phyloP scores from a whole-genome alignment of 768 basidiomycete genomes.

The Coprinopsis sp. region DNA sequence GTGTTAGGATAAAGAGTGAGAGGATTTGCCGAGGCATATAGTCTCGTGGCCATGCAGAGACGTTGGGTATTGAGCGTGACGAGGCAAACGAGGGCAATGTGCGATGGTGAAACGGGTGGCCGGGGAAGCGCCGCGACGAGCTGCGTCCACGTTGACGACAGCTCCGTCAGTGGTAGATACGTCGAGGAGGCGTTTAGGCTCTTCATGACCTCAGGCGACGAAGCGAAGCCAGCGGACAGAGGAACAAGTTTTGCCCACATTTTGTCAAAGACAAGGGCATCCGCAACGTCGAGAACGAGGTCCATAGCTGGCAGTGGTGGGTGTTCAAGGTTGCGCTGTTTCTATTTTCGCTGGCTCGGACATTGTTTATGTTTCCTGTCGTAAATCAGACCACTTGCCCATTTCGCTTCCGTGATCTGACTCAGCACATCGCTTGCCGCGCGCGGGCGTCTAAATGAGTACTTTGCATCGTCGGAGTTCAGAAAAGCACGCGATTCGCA shows the following conservation, averaged over 20 bases:
- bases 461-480: slow-evolving; percentile 2
- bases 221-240: slow-evolving; percentile 41
- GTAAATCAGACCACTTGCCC: slow-evolving; percentile 37
- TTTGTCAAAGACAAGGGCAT: slow-evolving; percentile 72
- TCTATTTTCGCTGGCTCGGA: not conserved
- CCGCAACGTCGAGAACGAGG: slow-evolving; percentile 65
- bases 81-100: slow-evolving; percentile 26
- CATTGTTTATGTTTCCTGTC: slow-evolving; percentile 24
- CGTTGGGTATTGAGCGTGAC: slow-evolving; percentile 27
- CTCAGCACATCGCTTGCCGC: too few relatives aligned
- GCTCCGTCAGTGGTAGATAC: slow-evolving; percentile 25
- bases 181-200: slow-evolving; percentile 37
- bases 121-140: slow-evolving; percentile 54
- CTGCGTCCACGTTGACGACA: slow-evolving; percentile 50
- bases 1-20: slow-evolving; percentile 67
- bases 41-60: slow-evolving; percentile 83
- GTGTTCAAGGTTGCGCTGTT: not conserved
- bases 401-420: slow-evolving; percentile 18
- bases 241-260: slow-evolving; percentile 78
- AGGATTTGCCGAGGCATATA: slow-evolving; percentile 73
- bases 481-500: not conserved
- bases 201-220: slow-evolving; percentile 22
- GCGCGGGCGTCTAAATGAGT: too few relatives aligned
- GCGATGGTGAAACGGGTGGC: slow-evolving; percentile 42
- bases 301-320: slow-evolving; percentile 58